phyloP scores from a whole-genome alignment of 179 eudicot species.

The Vitellaria paradoxa region DNA sequence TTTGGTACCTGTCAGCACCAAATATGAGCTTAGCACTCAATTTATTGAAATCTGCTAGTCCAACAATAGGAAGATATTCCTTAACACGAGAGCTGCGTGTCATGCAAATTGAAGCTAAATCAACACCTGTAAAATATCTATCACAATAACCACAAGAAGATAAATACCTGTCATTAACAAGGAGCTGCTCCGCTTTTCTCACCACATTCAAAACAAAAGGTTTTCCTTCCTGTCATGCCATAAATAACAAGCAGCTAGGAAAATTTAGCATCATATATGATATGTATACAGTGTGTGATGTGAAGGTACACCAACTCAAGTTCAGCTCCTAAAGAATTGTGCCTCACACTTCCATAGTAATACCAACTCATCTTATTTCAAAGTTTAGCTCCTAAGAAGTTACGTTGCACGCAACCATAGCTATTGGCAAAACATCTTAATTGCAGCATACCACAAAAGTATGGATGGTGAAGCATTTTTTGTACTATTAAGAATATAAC shows the following conservation, averaged over 20 bases:
- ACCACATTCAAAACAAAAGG: constrained; percentile 96
- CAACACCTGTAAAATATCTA: background rate
- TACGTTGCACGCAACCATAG: too few species aligned
- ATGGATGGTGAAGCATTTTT: background rate
- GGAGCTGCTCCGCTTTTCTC: constrained; percentile 76
- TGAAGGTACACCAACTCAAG: too few species aligned
- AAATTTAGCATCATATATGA: constrained; percentile 21
- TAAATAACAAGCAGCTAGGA: background rate
- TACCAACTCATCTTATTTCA: too few species aligned
- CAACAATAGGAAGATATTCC: constrained; percentile 95
- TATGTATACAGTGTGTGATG: too few species aligned
- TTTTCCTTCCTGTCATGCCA: constrained; percentile 79
- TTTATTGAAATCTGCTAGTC: constrained; percentile 90
- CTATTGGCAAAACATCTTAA: too few species aligned
- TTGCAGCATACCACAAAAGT: background rate
- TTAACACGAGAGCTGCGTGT: constrained; percentile 70
- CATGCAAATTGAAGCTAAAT: constrained; percentile 15
- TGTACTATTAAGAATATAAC: background rate
- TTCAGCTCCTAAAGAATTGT: background rate
- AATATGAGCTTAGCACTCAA: constrained; percentile 91
- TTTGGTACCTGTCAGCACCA: constrained; percentile 77
- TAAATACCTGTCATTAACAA: constrained; percentile 66
- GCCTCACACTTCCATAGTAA: background rate
- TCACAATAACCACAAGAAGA: background rate
- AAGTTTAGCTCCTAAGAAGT: too few species aligned